Evolutionary conservation across 495 filamentous ascomycete genomes (phyloP).

Genomic region (Hypoxylon trugodes): DNA sequence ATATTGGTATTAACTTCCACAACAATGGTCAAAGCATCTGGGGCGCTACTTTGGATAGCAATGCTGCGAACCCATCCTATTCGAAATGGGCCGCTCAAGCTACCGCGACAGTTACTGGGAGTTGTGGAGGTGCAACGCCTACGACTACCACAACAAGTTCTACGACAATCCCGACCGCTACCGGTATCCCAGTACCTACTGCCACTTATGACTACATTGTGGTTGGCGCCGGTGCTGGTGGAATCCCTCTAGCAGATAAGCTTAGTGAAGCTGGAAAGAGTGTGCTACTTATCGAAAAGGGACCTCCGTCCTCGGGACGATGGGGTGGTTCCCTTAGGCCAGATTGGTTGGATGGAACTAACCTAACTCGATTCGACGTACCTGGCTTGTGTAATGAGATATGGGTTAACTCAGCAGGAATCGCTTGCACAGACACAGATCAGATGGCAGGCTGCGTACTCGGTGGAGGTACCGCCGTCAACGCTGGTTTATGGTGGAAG

Average conservation of each 20-base stretch:
- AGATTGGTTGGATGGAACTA: conserved; percentile 69
- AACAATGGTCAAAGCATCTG: conserved; percentile 58
- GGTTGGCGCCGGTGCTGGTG: conserved; percentile 70
- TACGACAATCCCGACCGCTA: conserved; percentile 42
- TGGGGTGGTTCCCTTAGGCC: conserved; percentile 67
- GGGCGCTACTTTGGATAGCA: conserved; percentile 46
- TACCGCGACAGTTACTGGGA: conserved; percentile 41
- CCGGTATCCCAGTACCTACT: conserved; percentile 56
- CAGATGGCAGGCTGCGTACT: conserved; percentile 82
- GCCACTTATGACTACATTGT: conserved; percentile 73
- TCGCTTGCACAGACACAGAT: conserved; percentile 73
- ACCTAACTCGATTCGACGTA: conserved; percentile 80
- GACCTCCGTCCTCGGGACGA: conserved; percentile 65
- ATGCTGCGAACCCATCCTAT: conserved; percentile 55
- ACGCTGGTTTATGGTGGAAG: conserved; percentile 68
- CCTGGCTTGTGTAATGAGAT: conserved; percentile 79
- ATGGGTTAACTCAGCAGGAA: conserved; percentile 67
- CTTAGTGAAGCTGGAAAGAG: conserved; percentile 69
- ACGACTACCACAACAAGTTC: conserved; percentile 42
- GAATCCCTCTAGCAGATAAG: conserved; percentile 70
- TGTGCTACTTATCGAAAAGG: conserved; percentile 73
- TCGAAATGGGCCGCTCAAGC: conserved; percentile 51
- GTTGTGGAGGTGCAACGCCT: conserved; percentile 44
- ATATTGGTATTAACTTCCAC: conserved; percentile 52
- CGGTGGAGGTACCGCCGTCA: conserved; percentile 79